Percentiles rank a stretch among this genome's conserved stretches.
Evolutionary conservation across 2,329 filamentous ascomycete species (phyloP).

Genomic region (Ambrosiella xylebori): DNA sequence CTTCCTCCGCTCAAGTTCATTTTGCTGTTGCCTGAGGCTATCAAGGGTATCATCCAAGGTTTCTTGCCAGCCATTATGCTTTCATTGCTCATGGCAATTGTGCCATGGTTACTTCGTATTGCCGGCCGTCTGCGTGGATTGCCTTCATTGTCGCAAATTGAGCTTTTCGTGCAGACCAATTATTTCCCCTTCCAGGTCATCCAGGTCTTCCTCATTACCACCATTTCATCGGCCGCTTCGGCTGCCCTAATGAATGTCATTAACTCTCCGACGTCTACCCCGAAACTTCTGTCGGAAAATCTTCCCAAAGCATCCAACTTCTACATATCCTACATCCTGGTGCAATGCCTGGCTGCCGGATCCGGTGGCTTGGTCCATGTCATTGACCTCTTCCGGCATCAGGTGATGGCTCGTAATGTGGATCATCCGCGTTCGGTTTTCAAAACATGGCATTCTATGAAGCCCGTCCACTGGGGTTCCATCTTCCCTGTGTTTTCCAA

Average conservation of each 20-base stretch:
- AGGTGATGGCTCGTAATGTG: conserved; percentile 51
- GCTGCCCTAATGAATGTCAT: conserved; percentile 47
- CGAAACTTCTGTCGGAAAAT: conserved; percentile 42
- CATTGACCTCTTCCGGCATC: conserved; percentile 39
- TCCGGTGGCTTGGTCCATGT: conserved; percentile 56
- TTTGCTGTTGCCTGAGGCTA: conserved; percentile 43
- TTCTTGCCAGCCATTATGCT: conserved; percentile 66
- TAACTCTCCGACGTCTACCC: conserved; percentile 15
- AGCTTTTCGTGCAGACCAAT: conserved; percentile 60
- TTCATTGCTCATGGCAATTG: conserved; percentile 63
- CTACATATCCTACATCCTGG: conserved; percentile 81
- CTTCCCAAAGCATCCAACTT: conserved; percentile 70
- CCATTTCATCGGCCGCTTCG: conserved; percentile 56
- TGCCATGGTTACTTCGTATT: conserved; percentile 62
- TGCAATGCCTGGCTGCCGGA: conserved; percentile 73
- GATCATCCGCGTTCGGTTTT: conserved; percentile 71
- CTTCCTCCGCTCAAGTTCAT: conserved; percentile 62
- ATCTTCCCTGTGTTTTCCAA: conserved; percentile 68
- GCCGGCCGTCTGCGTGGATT: conserved; percentile 55
- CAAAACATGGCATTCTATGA: conserved; percentile 55
- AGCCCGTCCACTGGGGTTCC: conserved; percentile 67
- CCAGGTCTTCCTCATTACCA: conserved; percentile 72
- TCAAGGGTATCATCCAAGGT: conserved; percentile 68
- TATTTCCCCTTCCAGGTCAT: conserved; percentile 71
- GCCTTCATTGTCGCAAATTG: conserved; percentile 52